Base-by-base conservation (phyloP, 306 rosid species). In the Oxytropis ochrocephala region DNA sequence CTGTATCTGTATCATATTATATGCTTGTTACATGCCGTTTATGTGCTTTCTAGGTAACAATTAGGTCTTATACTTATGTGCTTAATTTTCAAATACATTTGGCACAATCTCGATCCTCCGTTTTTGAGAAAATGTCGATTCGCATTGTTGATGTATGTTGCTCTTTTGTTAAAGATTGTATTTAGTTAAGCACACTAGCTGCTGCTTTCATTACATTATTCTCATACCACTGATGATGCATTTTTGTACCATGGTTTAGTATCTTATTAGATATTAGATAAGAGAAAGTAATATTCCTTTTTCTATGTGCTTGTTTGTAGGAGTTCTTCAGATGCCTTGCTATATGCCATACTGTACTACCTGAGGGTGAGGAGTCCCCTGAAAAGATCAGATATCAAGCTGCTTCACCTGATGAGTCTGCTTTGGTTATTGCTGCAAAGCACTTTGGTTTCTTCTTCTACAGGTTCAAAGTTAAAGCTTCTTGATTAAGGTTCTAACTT, bases 361-460 rank as follows among this genome's bases (percentile, higher is more conserved):
- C 97, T 0, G 97, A 91, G 86, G 97, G 97, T n/a, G 89, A 85
- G 0, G 91, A 87, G 70, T 80, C 96, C 73, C 88, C 93, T 4
- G 96, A 91, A 75, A 89, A 85, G 85, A 86, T 89, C 57, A 85
- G 70, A 61, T 91, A 91, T 82, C 97, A 91, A 75, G 97, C 96
- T 73, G 96, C 97, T 60, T 91, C 97, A 75, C 97, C 97, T 9
- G 97, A 91, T 76, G 97, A 91, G 86, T 75, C 81, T 71, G 86
- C 86, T 66, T 67, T 82, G 83, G 86, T 82, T 61, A 70, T 82
- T 78, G 86, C 86, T 67, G 99, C 99, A 29, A 94, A 94, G 72
- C 75, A 94, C 91, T 90, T 94, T 50, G 97, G 98, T 73, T 94
- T 94, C 85, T 94, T 94, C 87, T 94, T 94, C 75, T 88, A 88